These are phyloP conservation scores for Stephanodiscus minutulus DNA, from an alignment of 108 stramenopile species.

Conservation along the genomic window DNA sequence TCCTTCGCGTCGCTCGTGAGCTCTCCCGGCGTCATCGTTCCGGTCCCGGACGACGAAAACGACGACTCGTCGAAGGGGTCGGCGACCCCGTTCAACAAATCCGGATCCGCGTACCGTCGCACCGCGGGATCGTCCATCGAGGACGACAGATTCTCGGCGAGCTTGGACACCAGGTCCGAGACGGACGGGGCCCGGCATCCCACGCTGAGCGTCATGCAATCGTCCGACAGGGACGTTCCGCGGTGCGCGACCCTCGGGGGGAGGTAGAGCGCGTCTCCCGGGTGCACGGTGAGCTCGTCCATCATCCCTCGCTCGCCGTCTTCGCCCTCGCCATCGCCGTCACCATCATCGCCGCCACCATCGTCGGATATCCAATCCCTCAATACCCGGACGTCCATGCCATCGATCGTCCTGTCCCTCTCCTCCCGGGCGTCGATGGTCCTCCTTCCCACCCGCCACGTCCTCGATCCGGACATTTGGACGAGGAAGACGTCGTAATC, in stretches of 20 bases:
- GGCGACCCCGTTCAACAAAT: constrained; percentile 22
- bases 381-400: constrained; percentile 79
- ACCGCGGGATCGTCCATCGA: constrained; percentile 42
- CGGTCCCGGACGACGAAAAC: no score
- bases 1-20: constrained; percentile 58
- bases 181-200: constrained; percentile 88
- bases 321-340: constrained; percentile 20
- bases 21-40: constrained; percentile 12
- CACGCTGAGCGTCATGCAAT: constrained; percentile 83
- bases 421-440: constrained; percentile 60
- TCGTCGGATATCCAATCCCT: constrained; percentile 20
- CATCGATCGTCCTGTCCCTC: constrained; percentile 54
- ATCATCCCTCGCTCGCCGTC: constrained; percentile 14
- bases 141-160: constrained; percentile 59
- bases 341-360: neutral
- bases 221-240: constrained; percentile 73
- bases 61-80: neutral
- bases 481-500: constrained; percentile 96
- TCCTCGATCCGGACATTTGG: constrained; percentile 75
- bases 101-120: constrained; percentile 55
- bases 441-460: constrained; percentile 71
- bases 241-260: constrained; percentile 91
- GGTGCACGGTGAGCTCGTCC: constrained; percentile 60
- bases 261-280: constrained; percentile 92
- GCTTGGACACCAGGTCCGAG: constrained; percentile 63